Evolutionary conservation across 192 early-diverging fungal species (phyloP).

Genomic region (Coemansia nantahalensis): DNA sequence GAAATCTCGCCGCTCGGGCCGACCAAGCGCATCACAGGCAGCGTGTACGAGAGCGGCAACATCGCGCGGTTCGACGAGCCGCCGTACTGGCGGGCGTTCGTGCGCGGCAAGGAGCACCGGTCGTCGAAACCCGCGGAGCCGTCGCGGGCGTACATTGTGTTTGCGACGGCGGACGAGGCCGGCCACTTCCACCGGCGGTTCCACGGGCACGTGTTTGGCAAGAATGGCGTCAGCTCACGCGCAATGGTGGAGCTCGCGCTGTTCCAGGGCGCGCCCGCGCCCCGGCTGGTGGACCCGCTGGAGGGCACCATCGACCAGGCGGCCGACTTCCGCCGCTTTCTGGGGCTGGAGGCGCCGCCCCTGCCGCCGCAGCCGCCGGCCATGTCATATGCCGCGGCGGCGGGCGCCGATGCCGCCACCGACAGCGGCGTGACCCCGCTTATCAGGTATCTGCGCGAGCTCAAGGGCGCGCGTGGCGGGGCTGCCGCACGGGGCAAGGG

Average conservation of each 20-base stretch:
- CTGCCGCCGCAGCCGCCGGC: not conserved
- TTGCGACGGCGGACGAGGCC: constrained; percentile 28
- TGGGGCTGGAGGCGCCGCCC: constrained; percentile 1
- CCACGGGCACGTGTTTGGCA: constrained; percentile 46
- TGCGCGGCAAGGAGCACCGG: constrained; percentile 36
- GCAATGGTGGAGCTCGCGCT: constrained; percentile 36
- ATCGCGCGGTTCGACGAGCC: constrained; percentile 19
- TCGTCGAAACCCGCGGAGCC: constrained; percentile 24
- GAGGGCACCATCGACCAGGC: constrained; percentile 29
- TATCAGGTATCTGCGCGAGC: constrained; percentile 33
- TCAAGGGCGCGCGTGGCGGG: constrained; percentile 13
- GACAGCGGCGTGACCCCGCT: constrained; percentile 24
- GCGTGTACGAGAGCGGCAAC: constrained; percentile 32
- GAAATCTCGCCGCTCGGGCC: constrained; percentile 9
- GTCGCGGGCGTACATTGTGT: constrained; percentile 40
- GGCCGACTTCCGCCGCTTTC: constrained; percentile 33
- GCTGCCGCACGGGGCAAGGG: not conserved
- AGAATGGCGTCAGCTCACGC: constrained; percentile 13
- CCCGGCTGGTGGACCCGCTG: constrained; percentile 8
- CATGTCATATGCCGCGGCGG: not conserved
- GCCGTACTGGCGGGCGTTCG: constrained; percentile 45
- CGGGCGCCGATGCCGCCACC: not conserved
- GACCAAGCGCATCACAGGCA: not conserved
- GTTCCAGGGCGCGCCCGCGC: constrained; percentile 24
- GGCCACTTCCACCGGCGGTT: constrained; percentile 32